Percentiles rank a stretch among this genome's conserved stretches.
These are phyloP conservation scores for Amanita exitialis DNA, from an alignment of 768 basidiomycete species.

Conservation along the genomic window DNA sequence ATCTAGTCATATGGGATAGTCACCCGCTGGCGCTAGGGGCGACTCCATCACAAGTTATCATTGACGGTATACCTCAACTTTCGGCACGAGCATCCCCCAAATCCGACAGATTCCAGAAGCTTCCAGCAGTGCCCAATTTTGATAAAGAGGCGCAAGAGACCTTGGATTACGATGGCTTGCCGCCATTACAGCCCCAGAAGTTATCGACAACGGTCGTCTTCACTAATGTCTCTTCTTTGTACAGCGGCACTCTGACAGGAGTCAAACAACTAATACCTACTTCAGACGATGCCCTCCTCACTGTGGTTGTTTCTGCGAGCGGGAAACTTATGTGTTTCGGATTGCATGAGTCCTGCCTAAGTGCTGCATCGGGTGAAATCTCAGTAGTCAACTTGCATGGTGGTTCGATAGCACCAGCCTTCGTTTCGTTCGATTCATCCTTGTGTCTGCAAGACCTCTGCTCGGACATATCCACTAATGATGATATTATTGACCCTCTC, in stretches of 20 bases:
- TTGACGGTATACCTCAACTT: constrained; percentile 82
- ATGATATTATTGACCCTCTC: constrained; percentile 53
- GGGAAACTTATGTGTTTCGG: constrained; percentile 46
- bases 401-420: constrained; percentile 54
- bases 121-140: constrained; percentile 60
- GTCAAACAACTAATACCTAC: constrained; percentile 21
- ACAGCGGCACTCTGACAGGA: constrained; percentile 16
- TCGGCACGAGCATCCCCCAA: constrained; percentile 41
- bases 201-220: constrained; percentile 39
- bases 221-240: constrained; percentile 49
- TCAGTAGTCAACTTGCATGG: constrained; percentile 55
- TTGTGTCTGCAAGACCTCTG: constrained; percentile 65
- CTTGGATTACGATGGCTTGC: constrained; percentile 61
- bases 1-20: constrained; percentile 76
- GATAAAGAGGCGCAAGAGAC: constrained; percentile 55
- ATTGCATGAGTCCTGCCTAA: constrained; percentile 14
- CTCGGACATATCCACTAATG: constrained; percentile 57
- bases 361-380: constrained; percentile 12
- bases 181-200: constrained; percentile 46
- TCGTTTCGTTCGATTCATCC: constrained; percentile 62
- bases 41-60: constrained; percentile 81
- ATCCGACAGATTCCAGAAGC: constrained; percentile 29
- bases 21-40: constrained; percentile 81
- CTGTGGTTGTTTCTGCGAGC: constrained; percentile 29
- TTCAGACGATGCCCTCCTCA: constrained; percentile 12